Evolutionary conservation across 495 filamentous ascomycete genomes (phyloP), one percentile per base, ranked within the genome.

Genomic region (Xylaria grammica): DNA sequence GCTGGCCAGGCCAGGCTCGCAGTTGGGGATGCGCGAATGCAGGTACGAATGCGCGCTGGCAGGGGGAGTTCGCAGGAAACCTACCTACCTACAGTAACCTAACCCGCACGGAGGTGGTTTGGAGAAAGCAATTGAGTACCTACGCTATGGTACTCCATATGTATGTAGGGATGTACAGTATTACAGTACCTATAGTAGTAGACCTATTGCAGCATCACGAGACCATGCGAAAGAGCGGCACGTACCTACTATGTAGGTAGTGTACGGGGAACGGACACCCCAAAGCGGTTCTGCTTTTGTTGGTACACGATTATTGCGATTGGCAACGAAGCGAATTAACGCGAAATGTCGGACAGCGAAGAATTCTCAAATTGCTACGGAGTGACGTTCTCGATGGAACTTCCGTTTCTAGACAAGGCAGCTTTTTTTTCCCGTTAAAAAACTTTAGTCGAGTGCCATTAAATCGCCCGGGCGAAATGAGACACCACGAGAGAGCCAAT

Each of bases 351-450:
- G 40, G 40, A 58, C n/a, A 58, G 40, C 56, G 56, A 59, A 27
- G 42, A 22, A 56, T 56, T 22, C 32, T 42, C 53, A 56, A 56
- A 56, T 56, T 56, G 44, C 54, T 45, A 45, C 54, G 54, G 54
- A 58, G 54, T 40, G 9, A 19, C 4, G 51, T 62, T 70, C 5
- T 17, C 40, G 55, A 71, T 67, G 69, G 67, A 57, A 44, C 48
- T 53, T 55, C 67, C 62, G 38, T n/a, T 45, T 70, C 38, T 48
- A 66, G 65, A 38, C 55, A 53, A 66, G 67, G 67, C 62, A n/a
- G n/a, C n/a, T n/a, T n/a, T n/a, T 62, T 62, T 70, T 67, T 72
- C 70, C 67, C 8, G 17, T 36, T 5, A 36, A 36, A 67, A 67
- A 64, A 60, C n/a, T 27, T 42, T 8, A 46, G 22, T 42, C 44